phyloP scores from a whole-genome alignment of 2,329 filamentous ascomycete species.

The Fusarium luffae region DNA sequence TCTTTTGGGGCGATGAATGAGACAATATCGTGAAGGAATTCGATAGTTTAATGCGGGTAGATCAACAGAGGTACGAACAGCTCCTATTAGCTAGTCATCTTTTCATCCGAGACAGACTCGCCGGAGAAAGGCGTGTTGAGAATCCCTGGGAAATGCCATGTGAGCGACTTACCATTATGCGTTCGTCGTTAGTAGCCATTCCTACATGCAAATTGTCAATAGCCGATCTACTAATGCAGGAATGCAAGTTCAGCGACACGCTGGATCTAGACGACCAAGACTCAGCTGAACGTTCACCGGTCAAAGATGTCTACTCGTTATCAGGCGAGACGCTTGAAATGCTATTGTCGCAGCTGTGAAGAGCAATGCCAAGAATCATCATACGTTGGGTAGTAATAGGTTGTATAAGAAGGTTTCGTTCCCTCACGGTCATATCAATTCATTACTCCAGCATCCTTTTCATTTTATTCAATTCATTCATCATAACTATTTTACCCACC shows the following conservation, averaged over 20 bases:
- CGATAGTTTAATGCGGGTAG: neutral
- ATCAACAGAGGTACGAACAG: accelerated
- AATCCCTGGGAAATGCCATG: neutral
- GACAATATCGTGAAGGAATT: neutral
- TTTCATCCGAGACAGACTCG: accelerated
- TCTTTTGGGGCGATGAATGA: accelerated
- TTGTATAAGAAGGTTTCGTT: no score
- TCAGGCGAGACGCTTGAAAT: accelerated
- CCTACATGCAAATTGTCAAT: neutral
- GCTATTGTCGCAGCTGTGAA: neutral
- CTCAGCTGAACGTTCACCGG: accelerated
- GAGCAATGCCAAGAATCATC: neutral
- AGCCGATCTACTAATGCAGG: neutral
- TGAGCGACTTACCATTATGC: neutral
- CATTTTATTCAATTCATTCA: neutral
- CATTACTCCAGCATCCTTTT: no score
- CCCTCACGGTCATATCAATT: no score
- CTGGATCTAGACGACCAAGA: neutral
- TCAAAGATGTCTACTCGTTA: neutral
- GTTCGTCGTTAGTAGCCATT: no score
- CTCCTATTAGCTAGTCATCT: neutral
- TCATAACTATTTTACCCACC: neutral
- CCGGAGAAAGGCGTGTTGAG: neutral
- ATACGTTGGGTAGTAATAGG: accelerated
- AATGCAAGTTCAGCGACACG: neutral